These are phyloP conservation scores for Cicer judaicum DNA, from an alignment of 306 rosid genomes.

Conservation along the genomic window DNA sequence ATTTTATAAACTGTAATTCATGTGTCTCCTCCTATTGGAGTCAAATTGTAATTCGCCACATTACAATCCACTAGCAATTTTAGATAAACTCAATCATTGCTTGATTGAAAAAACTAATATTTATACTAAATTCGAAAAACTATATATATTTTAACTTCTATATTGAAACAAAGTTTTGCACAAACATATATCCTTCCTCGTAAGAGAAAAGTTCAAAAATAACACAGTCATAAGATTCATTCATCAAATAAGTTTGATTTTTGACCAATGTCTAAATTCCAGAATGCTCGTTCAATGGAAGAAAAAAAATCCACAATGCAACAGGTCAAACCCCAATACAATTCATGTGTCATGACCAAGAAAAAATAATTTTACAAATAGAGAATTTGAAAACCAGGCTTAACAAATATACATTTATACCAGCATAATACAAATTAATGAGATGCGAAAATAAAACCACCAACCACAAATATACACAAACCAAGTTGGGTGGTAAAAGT, in stretches of 20 bases:
- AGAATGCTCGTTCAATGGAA: not conserved
- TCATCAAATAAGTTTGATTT: slow-evolving; percentile 12
- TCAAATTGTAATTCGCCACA: too few species aligned
- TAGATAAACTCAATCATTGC: too few species aligned
- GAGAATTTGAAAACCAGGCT: slow-evolving; percentile 5
- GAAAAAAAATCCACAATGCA: slow-evolving; percentile 8
- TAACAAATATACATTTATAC: not conserved
- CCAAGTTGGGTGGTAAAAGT: slow-evolving; percentile 35
- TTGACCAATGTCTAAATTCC: slow-evolving; percentile 20
- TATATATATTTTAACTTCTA: too few species aligned
- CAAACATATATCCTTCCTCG: not conserved
- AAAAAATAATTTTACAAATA: not conserved
- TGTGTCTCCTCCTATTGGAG: too few species aligned
- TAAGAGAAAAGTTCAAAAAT: not conserved
- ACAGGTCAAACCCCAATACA: not conserved
- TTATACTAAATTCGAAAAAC: too few species aligned
- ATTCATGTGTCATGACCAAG: not conserved
- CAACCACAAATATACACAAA: slow-evolving; percentile 22
- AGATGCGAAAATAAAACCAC: slow-evolving; percentile 17
- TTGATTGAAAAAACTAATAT: too few species aligned
- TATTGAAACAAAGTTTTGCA: too few species aligned
- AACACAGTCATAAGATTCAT: not conserved
- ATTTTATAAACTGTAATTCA: too few species aligned
- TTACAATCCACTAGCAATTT: too few species aligned
- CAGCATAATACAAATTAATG: slow-evolving; percentile 17